Percentiles rank a stretch among this genome's conserved stretches.
These are phyloP conservation scores for Kuraishia floccosa DNA, from an alignment of 805 yeast species.

Conservation along the genomic window DNA sequence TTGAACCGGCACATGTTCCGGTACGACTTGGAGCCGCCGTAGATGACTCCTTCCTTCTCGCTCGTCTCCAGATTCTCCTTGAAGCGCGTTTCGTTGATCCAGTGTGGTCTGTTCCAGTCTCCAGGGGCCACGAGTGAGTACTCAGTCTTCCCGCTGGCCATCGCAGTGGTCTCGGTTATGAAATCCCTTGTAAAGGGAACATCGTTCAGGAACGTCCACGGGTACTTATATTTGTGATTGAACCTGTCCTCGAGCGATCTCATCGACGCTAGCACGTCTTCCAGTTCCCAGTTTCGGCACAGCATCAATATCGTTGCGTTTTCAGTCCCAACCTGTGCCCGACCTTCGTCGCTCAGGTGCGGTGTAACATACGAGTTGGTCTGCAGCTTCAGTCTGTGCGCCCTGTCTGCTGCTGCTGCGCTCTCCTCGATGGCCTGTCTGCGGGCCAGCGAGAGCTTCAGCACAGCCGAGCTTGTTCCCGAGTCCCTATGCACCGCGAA, in stretches of 20 bases:
- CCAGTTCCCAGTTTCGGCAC: conserved; percentile 70
- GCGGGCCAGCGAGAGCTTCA: too few relatives aligned
- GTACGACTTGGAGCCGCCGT: conserved; percentile 57
- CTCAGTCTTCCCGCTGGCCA: conserved; percentile 58
- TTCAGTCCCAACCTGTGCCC: conserved; percentile 34
- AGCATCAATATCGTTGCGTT: conserved; percentile 86
- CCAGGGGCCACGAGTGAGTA: conserved; percentile 55
- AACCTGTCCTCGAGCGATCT: conserved; percentile 70
- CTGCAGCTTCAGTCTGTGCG: too few relatives aligned
- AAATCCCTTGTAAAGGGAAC: conserved; percentile 56
- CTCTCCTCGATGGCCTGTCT: too few relatives aligned
- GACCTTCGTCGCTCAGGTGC: conserved; percentile 5
- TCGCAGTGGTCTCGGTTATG: conserved; percentile 43
- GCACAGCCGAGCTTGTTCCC: too few relatives aligned
- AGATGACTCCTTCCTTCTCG: conserved; percentile 38
- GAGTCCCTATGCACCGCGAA: too few relatives aligned
- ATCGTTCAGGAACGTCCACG: conserved; percentile 75
- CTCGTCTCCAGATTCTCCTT: conserved; percentile 32
- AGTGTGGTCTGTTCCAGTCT: conserved; percentile 72
- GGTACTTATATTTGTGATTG: conserved; percentile 53
- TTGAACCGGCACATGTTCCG: conserved; percentile 95
- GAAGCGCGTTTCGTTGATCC: conserved; percentile 50
- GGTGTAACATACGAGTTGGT: conserved; percentile 24
- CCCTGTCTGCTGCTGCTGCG: too few relatives aligned
- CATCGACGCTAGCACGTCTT: conserved; percentile 66